Percentiles rank a stretch among this genome's conserved stretches.
Evolutionary conservation across 208 protist genomes (phyloP).

Genomic region (Wallacemonas sp.): DNA sequence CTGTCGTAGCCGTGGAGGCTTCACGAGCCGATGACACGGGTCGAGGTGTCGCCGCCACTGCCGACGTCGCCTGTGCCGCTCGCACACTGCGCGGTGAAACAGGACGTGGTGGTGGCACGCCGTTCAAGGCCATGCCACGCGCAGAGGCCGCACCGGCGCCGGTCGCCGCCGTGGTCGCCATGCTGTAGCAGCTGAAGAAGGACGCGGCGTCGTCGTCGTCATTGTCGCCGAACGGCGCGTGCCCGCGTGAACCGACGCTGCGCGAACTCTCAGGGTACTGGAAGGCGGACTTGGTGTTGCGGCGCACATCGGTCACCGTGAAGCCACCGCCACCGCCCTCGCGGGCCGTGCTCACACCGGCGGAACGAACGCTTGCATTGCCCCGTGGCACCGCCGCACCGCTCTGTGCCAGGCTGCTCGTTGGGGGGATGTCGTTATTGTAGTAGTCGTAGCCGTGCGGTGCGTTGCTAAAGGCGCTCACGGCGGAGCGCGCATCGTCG

Average conservation of each 20-base stretch:
- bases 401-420: neutral
- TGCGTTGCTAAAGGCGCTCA: slow-evolving; percentile 7
- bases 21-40: too few relatives aligned
- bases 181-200: slow-evolving; percentile 19
- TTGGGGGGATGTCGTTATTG: neutral
- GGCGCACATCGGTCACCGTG: slow-evolving; percentile 18
- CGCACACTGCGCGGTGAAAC: neutral
- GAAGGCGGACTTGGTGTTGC: slow-evolving; percentile 2
- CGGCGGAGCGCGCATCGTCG: slow-evolving; percentile 8
- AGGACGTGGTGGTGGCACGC: neutral
- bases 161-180: neutral
- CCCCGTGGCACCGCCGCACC: neutral
- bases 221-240: neutral
- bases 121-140: neutral
- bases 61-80: neutral
- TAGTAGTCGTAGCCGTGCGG: slow-evolving; percentile 20
- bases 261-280: neutral
- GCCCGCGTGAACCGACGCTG: neutral
- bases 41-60: neutral
- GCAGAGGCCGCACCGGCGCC: neutral
- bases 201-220: neutral
- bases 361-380: too few relatives aligned
- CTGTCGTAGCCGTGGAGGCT: neutral
- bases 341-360: neutral
- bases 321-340: neutral